Evolutionary conservation across 2,329 filamentous ascomycete genomes (phyloP), one percentile per base, ranked within the genome.

Genomic region (Colletotrichum sp.): DNA sequence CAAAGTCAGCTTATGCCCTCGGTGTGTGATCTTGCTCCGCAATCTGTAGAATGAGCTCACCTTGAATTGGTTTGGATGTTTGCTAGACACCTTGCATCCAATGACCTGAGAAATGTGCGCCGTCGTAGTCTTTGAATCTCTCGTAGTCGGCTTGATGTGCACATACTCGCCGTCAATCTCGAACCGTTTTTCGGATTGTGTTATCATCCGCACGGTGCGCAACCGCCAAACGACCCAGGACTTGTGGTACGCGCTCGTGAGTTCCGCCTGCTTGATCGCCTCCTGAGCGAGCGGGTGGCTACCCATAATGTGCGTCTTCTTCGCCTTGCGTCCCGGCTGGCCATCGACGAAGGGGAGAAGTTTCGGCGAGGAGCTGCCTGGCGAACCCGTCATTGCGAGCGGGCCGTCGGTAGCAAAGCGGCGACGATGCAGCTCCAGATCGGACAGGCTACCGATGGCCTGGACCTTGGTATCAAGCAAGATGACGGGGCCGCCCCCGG

Each of bases 151-250:
- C 90, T 95, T 93, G 80, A 98, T 95, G 84, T 96, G 95, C 77
- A 98, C 92, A 83, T 96, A 97, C 83, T 98, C 95, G 76, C 94
- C 94, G 80, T 96, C 95, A 78, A 98, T 95, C 63, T 94, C 92
- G 57, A 97, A 87, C 12, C 95, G 91, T 74, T 94, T 92, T 80
- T 96, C 94, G 76, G 95, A 94, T 81, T 94, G 91, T 6, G 92
- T 93, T 57, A 95, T 93, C 80, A 97, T 94, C 28, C 94, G 92
- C 90, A 97, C 95, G 10, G 94, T 93, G 84, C 96, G 94, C 84
- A 96, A 95, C 78, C 95, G 92, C 87, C 94, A 94, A 18, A 98
- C 95, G 15, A 92, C 92, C 84, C 95, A 97, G 79, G 93, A 94
- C 81, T 95, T 93, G 86, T 95, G 94, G 80, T 89, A 92, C 73